phyloP scores from a whole-genome alignment of 768 basidiomycete species.

The Rhizopogon roseolus region DNA sequence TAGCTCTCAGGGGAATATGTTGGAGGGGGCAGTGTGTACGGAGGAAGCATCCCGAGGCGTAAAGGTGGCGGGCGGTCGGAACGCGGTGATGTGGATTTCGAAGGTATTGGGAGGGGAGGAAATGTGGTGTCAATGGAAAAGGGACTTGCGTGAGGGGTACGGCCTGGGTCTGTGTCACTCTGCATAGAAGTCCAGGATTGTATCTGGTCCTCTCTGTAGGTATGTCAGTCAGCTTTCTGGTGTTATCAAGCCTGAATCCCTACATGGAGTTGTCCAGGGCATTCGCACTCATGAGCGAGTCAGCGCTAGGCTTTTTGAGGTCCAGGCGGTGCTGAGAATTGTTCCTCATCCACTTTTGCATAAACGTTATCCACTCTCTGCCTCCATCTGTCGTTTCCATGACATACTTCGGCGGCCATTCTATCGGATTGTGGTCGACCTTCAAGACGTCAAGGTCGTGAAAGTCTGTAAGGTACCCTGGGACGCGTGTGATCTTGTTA shows the following conservation, averaged over 20 bases:
- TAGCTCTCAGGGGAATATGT: constrained; percentile 50
- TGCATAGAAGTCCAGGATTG: constrained; percentile 43
- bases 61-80: constrained; percentile 44
- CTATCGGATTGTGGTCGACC: constrained; percentile 86
- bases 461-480: constrained; percentile 74
- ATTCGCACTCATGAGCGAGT: constrained; percentile 46
- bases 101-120: constrained; percentile 33
- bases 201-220: constrained; percentile 32
- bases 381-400: constrained; percentile 48
- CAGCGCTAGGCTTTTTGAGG: constrained; percentile 35
- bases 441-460: constrained; percentile 71
- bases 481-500: constrained; percentile 80
- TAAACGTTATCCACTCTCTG: constrained; percentile 64
- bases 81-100: constrained; percentile 22
- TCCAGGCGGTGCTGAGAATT: constrained; percentile 32
- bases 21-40: constrained; percentile 39
- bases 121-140: constrained; percentile 59
- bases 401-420: constrained; percentile 79
- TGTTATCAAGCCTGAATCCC: constrained; percentile 1
- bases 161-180: constrained; percentile 30
- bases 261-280: constrained; percentile 30
- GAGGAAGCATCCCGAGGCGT: constrained; percentile 40
- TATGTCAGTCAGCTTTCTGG: constrained; percentile 3
- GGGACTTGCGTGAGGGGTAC: constrained; percentile 50
- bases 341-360: constrained; percentile 75